Percentiles rank a stretch among this genome's conserved stretches.
phyloP scores from a whole-genome alignment of 768 basidiomycete genomes.

The Russula olivacea region DNA sequence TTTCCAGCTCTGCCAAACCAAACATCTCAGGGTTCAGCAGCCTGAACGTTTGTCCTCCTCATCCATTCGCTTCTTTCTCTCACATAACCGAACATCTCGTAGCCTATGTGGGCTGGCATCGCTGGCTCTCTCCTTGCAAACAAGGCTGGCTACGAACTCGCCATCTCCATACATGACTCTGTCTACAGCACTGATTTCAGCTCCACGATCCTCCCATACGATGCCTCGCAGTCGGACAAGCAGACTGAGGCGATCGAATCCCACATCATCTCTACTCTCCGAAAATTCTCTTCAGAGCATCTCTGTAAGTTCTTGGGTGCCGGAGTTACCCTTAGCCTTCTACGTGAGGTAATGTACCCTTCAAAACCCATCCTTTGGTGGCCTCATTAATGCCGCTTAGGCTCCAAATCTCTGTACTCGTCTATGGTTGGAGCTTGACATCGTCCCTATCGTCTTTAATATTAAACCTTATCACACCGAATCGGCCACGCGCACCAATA shows the following conservation, averaged over 20 bases:
- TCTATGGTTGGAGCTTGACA: constrained; percentile 77
- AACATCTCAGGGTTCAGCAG: constrained; percentile 52
- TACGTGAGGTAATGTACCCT: constrained; percentile 51
- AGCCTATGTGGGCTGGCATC: constrained; percentile 89
- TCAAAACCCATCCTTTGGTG: constrained; percentile 1
- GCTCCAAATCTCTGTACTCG: constrained; percentile 79
- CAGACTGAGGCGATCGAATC: constrained; percentile 57
- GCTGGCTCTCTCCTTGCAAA: constrained; percentile 58
- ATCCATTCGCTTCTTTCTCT: constrained; percentile 5
- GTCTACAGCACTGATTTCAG: constrained; percentile 80
- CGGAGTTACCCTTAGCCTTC: constrained; percentile 64
- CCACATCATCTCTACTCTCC: constrained; percentile 57
- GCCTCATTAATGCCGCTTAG: constrained; percentile 34
- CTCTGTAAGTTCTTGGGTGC: constrained; percentile 84
- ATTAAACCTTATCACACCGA: constrained; percentile 81
- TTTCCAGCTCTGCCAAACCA: constrained; percentile 43
- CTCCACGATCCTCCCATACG: constrained; percentile 50
- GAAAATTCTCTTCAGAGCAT: constrained; percentile 69
- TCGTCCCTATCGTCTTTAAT: constrained; percentile 81
- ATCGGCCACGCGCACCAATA: constrained; percentile 67
- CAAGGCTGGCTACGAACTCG: constrained; percentile 59
- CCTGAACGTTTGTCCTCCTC: constrained; percentile 49
- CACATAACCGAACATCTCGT: constrained; percentile 26
- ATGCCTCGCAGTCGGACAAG: constrained; percentile 44
- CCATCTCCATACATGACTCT: constrained; percentile 77